Base-by-base conservation (phyloP, 1,284 basidiomycete species). In the Irpex sp. region DNA sequence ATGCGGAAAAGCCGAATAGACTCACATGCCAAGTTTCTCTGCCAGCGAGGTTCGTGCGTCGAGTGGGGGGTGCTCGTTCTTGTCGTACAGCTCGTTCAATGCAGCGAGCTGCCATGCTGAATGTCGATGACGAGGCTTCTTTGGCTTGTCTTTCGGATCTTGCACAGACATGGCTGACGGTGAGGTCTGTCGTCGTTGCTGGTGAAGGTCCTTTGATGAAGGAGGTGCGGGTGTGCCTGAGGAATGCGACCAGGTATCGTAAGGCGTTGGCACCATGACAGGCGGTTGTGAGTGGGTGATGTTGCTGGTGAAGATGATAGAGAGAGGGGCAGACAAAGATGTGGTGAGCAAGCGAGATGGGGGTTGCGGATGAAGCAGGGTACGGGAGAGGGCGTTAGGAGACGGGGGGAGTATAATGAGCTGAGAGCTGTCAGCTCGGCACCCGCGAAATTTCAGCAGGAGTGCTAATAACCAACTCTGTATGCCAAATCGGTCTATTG, bases 121-220 rank as follows among this genome's bases (percentile, higher is more conserved):
- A 71, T 92, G 90, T 56, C 90, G 83, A 76, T 91, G 88, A 67
- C 90, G 82, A 55, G 90, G 87, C 72, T 90, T 90, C 83, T 90
- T 90, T 31, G 75, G 74, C 68, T 76, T 77, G 70, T 78, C 80
- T 68, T 74, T 76, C 59, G 63, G 53, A 37, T 78, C 75, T 57
- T 73, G 69, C 15, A 67, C 54, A 1, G 68, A 69, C 49, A 51
- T 51, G 61, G 67, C 63, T 50, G 63, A 65, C 21, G 68, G 61
- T 21, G 67, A 61, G 19, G 65, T 43, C 31, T 53, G 59, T n/a
- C 21, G 59, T 39, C 60, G 36, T 67, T 67, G 75, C 65, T 68
- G 67, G 71, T 75, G 68, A 72, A 37, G 50, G 33, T 64, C 75
- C 74, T 68, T 59, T 67, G 66, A 65, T 59, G 60, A 65, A 3